A percentile compares a stretch with the other conserved stretches of the same genome.
Evolutionary conservation across 768 basidiomycete species (phyloP).

Genomic region (Strobilomyces confusus): DNA sequence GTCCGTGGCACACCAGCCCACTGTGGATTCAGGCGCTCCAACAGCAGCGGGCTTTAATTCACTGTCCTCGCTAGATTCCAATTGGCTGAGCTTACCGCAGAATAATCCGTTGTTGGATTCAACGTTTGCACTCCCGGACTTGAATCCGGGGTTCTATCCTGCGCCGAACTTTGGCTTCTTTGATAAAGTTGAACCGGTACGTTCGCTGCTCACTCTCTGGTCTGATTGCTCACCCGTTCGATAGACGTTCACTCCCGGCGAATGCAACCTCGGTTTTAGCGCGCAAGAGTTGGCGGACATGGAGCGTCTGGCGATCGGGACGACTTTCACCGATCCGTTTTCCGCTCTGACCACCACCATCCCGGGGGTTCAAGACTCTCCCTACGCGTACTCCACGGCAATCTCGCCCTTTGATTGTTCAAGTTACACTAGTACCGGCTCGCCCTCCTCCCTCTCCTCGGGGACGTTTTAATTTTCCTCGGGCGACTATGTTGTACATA

Average conservation of each 20-base stretch:
- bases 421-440: constrained; percentile 3
- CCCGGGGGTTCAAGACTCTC: background rate
- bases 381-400: background rate
- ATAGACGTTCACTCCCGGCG: constrained; percentile 1
- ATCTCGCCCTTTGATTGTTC: constrained; percentile 22
- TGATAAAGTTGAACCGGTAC: constrained; percentile 17
- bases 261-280: constrained; percentile 1
- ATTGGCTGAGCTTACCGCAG: constrained; percentile 17
- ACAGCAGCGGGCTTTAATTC: background rate
- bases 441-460: constrained; percentile 13
- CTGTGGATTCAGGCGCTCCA: constrained; percentile 6
- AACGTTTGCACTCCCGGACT: background rate
- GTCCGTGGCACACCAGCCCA: constrained; percentile 18
- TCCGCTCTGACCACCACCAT: background rate
- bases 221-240: background rate
- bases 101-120: constrained; percentile 2
- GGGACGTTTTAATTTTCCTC: background rate
- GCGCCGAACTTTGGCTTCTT: constrained; percentile 1
- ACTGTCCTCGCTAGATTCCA: background rate
- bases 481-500: background rate
- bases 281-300: constrained; percentile 13
- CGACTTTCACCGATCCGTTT: constrained; percentile 27
- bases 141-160: constrained; percentile 1
- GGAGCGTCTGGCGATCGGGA: constrained; percentile 15
- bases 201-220: background rate